Conservation (phyloP, 83 land plant genomes). For the Isoetes engelmannii region DNA sequence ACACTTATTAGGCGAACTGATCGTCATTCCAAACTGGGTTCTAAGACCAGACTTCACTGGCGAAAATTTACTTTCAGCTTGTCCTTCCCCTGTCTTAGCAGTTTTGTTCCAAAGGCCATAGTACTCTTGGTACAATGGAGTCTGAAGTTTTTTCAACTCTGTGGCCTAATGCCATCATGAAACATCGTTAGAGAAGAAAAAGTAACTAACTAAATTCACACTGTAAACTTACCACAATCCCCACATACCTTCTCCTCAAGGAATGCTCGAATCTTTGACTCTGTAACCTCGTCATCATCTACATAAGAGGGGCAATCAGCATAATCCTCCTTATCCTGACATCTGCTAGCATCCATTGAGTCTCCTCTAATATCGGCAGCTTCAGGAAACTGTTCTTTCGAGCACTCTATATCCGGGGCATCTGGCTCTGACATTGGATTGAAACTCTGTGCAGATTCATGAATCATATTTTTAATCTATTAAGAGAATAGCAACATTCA, state of each 20-base stretch:
- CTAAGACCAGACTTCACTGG: too few species aligned
- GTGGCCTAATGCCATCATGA: conserved; percentile 36
- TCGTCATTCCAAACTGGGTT: too few species aligned
- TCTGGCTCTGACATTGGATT: conserved; percentile 62
- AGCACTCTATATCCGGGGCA: too few species aligned
- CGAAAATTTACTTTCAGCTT: too few species aligned
- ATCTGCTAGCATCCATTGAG: conserved; percentile 43
- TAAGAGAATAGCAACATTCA: too few species aligned
- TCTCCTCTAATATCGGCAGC: background rate
- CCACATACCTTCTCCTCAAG: conserved; percentile 79
- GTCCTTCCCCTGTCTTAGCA: too few species aligned
- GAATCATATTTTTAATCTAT: too few species aligned
- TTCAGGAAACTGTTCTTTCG: too few species aligned
- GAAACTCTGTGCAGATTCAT: conserved; percentile 35
- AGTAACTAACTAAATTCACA: too few species aligned
- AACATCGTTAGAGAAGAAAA: too few species aligned
- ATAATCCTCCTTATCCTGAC: conserved; percentile 25
- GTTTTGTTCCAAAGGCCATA: background rate
- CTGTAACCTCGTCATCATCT: conserved; percentile 94
- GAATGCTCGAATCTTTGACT: conserved; percentile 80
- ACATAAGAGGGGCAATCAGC: conserved; percentile 17
- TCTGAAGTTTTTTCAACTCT: conserved; percentile 79
- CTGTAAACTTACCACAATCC: too few species aligned
- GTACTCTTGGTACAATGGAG: conserved; percentile 78
- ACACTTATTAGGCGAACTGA: too few species aligned